Evolutionary conservation across 2,329 filamentous ascomycete species (phyloP).

Genomic region (Trichocomaceae sp.): DNA sequence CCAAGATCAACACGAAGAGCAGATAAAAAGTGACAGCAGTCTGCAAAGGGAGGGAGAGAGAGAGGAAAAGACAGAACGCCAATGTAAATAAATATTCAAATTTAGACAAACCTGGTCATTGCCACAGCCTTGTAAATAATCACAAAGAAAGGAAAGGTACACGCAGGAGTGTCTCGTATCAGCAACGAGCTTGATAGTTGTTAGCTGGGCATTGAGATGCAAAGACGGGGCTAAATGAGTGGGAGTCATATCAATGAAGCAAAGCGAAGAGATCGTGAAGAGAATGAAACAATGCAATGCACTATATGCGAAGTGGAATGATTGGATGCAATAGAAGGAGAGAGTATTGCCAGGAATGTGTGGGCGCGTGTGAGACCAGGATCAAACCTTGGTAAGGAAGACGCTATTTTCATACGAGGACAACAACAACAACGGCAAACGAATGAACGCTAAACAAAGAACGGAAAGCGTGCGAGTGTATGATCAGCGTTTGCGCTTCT

Average conservation of each 20-base stretch:
- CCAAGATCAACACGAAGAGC: constrained; percentile 15
- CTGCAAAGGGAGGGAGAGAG: constrained; percentile 21
- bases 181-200: background rate
- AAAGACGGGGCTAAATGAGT: constrained; percentile 5
- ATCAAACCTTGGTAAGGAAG: background rate
- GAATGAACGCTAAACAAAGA: background rate
- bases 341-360: background rate
- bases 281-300: background rate
- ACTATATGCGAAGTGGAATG: background rate
- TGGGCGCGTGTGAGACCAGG: background rate
- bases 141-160: constrained; percentile 12
- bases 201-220: constrained; percentile 1
- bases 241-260: constrained; percentile 5
- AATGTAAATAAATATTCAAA: constrained; percentile 17
- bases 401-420: background rate
- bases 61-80: constrained; percentile 15
- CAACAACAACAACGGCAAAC: too few species aligned
- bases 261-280: constrained; percentile 1
- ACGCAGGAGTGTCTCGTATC: background rate
- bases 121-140: constrained; percentile 8
- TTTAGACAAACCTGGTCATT: constrained; percentile 4
- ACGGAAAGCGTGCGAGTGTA: background rate
- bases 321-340: constrained; percentile 4
- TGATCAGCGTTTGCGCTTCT: constrained; percentile 60
- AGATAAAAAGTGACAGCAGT: constrained; percentile 10